Evolutionary conservation across 306 rosid species (phyloP), one percentile per base, ranked within the genome.

Genomic region (Dicorynia guianensis): DNA sequence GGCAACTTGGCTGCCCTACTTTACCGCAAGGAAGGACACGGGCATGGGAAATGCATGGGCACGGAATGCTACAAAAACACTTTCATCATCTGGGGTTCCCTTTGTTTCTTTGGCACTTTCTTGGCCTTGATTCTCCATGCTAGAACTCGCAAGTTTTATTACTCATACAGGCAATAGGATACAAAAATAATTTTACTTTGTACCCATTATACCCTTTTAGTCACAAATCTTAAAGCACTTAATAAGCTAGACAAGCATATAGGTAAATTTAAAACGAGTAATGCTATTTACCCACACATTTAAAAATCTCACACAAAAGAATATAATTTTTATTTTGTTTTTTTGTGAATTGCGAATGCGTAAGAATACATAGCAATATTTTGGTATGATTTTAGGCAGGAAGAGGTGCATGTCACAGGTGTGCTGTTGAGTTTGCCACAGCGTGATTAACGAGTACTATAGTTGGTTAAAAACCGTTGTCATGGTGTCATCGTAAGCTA

Each of bases 11-110:
- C 98, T 2, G 93, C 89, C 15, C 34, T 80, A 47, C 6, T 90
- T 43, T 95, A 95, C 82, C 80, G 0, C 15, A 69, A 53, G 13
- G 77, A 88, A 75, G 87, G 85, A 17, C 12, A 78, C 64, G 84
- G 17, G 10, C 53, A 39, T 10, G 93, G 85, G 4, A 84, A 83
- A 35, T 94, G 98, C 88, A 57, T 90, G 60, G 97, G 98, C 48
- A 88, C 76, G 78, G 81, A 79, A 25, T 93, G 98, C 74, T 94
- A 84, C 61, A 69, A 44, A 71, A 57, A 12, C 63, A 90, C 87
- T 58, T 94, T 92, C 55, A 35, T 90, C 42, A 77, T 89, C 12
- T 90, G 97, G 97, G 96, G 95, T 68, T 88, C 65, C n/a, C 63
- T 87, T 60, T 82, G 88, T 75, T 59, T 75, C 33, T 14, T 93